A percentile compares a stretch with the other conserved stretches of the same genome.
Evolutionary conservation across 1,284 basidiomycete genomes (phyloP).

Genomic region (Cutaneotrichosporon sp.): DNA sequence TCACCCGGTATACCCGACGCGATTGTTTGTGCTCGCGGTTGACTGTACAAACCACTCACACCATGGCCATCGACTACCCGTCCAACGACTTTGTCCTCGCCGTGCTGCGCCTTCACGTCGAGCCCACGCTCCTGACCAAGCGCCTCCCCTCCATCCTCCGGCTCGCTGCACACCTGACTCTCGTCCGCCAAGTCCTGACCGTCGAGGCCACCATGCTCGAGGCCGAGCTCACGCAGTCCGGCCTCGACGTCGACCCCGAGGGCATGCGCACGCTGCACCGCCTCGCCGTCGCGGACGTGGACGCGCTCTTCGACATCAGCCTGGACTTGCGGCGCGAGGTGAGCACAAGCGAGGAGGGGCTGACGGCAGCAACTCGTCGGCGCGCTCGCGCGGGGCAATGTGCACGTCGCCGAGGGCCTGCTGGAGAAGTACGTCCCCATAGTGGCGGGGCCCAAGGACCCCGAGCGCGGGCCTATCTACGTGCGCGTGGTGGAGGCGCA

Average conservation of each 20-base stretch:
- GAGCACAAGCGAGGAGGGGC: not conserved
- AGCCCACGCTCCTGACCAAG: slow-evolving; percentile 24
- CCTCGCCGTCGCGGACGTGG: not conserved
- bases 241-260: not conserved
- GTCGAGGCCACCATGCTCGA: slow-evolving; percentile 28
- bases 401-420: not conserved
- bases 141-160: slow-evolving; percentile 31
- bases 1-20: too few species aligned
- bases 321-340: slow-evolving; percentile 12
- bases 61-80: too few species aligned
- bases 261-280: not conserved
- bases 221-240: slow-evolving; percentile 19
- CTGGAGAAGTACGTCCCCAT: not conserved
- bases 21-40: not conserved
- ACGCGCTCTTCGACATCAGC: not conserved
- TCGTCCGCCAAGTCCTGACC: slow-evolving; percentile 30
- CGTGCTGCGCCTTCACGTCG: slow-evolving; percentile 24
- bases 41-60: not conserved
- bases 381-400: not conserved
- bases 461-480: not conserved
- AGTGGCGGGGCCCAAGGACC: not conserved
- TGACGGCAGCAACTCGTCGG: not conserved
- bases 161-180: slow-evolving; percentile 38
- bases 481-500: slow-evolving; percentile 1
- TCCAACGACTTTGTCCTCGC: slow-evolving; percentile 18